Evolutionary conservation across 495 filamentous ascomycete species (phyloP), one percentile per base, ranked within the genome.

Genomic region (Paragyromitra xinjiangensis): DNA sequence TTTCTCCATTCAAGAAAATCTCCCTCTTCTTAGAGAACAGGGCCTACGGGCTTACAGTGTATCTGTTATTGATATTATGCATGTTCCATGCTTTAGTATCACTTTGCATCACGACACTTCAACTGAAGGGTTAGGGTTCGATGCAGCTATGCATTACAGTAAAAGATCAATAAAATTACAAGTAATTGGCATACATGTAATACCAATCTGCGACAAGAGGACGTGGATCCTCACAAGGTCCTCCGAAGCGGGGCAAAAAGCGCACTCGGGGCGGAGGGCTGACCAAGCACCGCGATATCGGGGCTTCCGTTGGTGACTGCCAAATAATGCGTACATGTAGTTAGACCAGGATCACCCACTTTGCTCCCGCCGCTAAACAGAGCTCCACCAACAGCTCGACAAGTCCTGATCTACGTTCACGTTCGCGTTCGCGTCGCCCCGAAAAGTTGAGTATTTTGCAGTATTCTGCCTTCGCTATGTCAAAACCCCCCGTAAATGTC

Each of bases 401-500:
- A 62, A 55, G 51, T 55, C 64, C 44, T 16, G 44, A 48, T 48
- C 12, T 48, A 48, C 44, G 16, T 48, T 16, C 44, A 48, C 12
- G 48, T 7, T 34, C 29, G 24, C 65, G 16, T 24, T n/a, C 65
- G 65, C 48, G 48, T 68, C 22, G 34, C 37, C 26, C 64, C 64
- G 2, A 26, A 22, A 6, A 55, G 2, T 16, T 8, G 29, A 19
- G 26, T 8, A 62, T 71, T 62, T 56, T n/a, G 40, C 22, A 16
- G 11, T 45, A 58, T 24, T 61, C 24, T 34, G 19, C 14, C 8
- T 34, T 45, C 59, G 19, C 24, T 5, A 79, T 79, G 77, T 78
- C 77, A 51, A 79, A 79, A 14, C 77, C 61, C 12, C 73, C 75
- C 40, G 73, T 55, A 50, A 78, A 78, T 39, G 37, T 64, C 26